A percentile compares a stretch with the other conserved stretches of the same genome.
phyloP scores from a whole-genome alignment of 768 basidiomycete genomes.

The Rhodosporidiobolus sp. region DNA sequence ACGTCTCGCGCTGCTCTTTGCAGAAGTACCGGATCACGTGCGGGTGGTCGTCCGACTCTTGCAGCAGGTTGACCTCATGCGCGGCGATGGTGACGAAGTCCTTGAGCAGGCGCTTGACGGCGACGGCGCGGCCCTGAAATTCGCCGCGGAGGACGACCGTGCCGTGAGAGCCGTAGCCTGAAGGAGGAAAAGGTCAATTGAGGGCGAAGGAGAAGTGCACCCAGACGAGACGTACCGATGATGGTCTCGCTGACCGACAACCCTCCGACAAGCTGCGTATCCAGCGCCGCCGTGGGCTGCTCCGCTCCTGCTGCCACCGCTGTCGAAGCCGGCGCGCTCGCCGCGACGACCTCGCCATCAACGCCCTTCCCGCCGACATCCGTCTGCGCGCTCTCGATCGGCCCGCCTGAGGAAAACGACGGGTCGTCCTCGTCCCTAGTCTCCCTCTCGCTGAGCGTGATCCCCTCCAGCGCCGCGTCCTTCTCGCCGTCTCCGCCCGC shows the following conservation, averaged over 20 bases:
- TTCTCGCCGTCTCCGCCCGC: slow-evolving; percentile 35
- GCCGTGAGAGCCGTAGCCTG: slow-evolving; percentile 93
- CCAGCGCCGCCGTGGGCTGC: slow-evolving; percentile 32
- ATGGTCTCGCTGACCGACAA: slow-evolving; percentile 49
- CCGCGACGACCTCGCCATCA: not conserved
- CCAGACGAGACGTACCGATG: slow-evolving; percentile 47
- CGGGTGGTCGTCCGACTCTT: slow-evolving; percentile 96
- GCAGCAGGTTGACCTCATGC: slow-evolving; percentile 88
- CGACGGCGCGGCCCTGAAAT: slow-evolving; percentile 93
- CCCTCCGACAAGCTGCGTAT: slow-evolving; percentile 45
- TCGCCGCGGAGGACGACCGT: slow-evolving; percentile 93
- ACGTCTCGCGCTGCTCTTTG: slow-evolving; percentile 87
- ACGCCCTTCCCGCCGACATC: not conserved
- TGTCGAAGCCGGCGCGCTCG: slow-evolving; percentile 44
- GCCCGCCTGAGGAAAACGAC: slow-evolving; percentile 23
- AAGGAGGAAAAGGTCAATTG: not conserved
- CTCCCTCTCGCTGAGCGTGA: slow-evolving; percentile 38
- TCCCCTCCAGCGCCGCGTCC: slow-evolving; percentile 9
- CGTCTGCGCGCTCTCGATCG: slow-evolving; percentile 46
- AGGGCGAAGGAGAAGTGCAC: too few relatives aligned
- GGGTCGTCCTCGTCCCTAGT: slow-evolving; percentile 46
- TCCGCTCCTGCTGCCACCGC: not conserved
- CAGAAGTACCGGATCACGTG: slow-evolving; percentile 99
- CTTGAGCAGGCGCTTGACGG: slow-evolving; percentile 92
- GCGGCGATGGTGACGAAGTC: slow-evolving; percentile 93